Base-by-base conservation (phyloP, 2,329 filamentous ascomycete genomes). In the Phaeophleospora eucalypticola region DNA sequence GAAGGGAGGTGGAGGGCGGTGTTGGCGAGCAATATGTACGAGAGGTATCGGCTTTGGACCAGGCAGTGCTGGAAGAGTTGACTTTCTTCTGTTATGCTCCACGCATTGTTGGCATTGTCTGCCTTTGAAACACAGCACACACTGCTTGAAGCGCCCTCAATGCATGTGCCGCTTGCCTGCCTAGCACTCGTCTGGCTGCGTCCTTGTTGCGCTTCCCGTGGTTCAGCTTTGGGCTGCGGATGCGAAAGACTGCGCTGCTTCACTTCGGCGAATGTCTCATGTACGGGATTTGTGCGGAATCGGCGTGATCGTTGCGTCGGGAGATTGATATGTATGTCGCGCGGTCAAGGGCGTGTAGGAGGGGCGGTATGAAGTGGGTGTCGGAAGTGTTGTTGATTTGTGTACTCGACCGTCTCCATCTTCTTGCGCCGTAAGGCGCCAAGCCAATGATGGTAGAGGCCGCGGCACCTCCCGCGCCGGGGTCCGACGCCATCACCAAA, bases 21-120 rank as follows among this genome's bases (percentile, higher is more conserved):
- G n/a, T 8, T 14, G 40, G 19, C 15, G 40, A 34, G 40, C 27
- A 42, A 42, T 42, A 42, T 42, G 40, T 42, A 42, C 29, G 14
- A 29, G 41, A 16, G 24, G n/a, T 38, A 19, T 46, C 43, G n/a
- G 24, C 36, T 44, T 44, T 44, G 42, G 42, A n/a, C 42, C 39
- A 36, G 41, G 34, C 41, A 36, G 32, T 14, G 41, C 41, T 36
- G 41, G 32, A 37, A 24, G 21, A 38, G 18, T 17, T 38, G 42
- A 20, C n/a, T 29, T 29, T 29, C 24, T 19, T 14, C 16, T 38
- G 32, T 34, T 44, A 44, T 21, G 32, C 42, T 21, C 19, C 33
- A 17, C 21, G n/a, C 42, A 44, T 44, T 44, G 42, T 44, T 19
- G 9, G 20, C 24, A 29, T 29, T 29, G 24, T 29, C 24, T 29